Base-by-base conservation (phyloP, 495 filamentous ascomycete species). In the Penicillium daleae region DNA sequence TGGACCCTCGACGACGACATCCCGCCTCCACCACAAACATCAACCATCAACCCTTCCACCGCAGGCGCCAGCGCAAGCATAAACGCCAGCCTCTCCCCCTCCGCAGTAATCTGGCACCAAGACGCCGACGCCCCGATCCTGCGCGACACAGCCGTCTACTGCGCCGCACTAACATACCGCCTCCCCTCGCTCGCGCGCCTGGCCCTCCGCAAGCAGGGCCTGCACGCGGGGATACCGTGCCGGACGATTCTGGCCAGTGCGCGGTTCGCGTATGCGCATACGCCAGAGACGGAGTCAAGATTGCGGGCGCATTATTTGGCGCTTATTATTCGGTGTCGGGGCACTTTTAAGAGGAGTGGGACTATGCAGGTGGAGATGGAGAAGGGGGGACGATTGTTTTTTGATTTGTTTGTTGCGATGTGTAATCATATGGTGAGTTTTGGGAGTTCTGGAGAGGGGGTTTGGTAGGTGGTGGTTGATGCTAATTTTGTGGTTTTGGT, bases 301-400 rank as follows among this genome's bases (percentile, higher is more conserved):
- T 84, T 97, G 56, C 83, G 93, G 56, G 92, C 93, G 33, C 93
- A 97, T 76, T 97, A 96, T 69, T 87, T 97, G 26, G 92, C 92
- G 27, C 83, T 97, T 71, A 96, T 97, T 75, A 93, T 97, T 66
- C 84, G 92, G 64, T 89, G 87, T 69, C 82, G 92, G 62, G 82
- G 81, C 63, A 96, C 91, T 4, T 97, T 97, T 80, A 97, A 95
- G 83, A 81, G 90, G 39, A 96, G 92, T 76, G 92, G 92, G 63
- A 97, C 92, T n/a, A 96, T 97, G 92, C 92, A 97, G 77, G 85
- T 89, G 68, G 92, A 96, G 80, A 97, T 97, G 92, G 89, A 92
- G 74, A 83, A 83, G 65, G 92, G 92, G 22, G 91, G 91, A 62
- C 88, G 89, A 69, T 77, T 97, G 69, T 96, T 96, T 80, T 97